Conservation (phyloP, 371 early-diverging fungal species). For the Saksenaea vasiformis region DNA sequence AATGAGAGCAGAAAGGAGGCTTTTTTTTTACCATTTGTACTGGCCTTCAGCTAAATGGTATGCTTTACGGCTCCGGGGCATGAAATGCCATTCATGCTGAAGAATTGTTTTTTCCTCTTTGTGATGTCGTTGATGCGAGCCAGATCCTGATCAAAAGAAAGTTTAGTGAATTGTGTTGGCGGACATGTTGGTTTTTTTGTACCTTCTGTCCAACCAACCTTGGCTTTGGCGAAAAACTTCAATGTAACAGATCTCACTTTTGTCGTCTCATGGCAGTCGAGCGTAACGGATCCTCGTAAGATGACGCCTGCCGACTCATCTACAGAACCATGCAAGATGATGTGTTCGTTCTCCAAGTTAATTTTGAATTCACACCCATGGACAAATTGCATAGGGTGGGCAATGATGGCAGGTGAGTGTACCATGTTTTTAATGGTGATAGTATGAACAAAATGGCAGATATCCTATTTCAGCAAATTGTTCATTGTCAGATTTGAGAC, state of each 20-base stretch:
- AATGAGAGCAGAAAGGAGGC: neutral
- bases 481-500: neutral
- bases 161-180: neutral
- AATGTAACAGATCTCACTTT: constrained; percentile 41
- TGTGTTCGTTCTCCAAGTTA: constrained; percentile 38
- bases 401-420: neutral
- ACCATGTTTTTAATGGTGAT: constrained; percentile 11
- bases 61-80: constrained; percentile 35
- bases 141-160: constrained; percentile 23
- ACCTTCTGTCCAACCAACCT: constrained; percentile 53
- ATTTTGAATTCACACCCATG: constrained; percentile 44
- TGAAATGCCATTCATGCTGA: constrained; percentile 49
- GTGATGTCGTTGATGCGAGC: constrained; percentile 48
- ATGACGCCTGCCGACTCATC: constrained; percentile 53
- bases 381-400: constrained; percentile 38
- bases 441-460: neutral
- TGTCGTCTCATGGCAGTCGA: constrained; percentile 43
- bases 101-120: constrained; percentile 45
- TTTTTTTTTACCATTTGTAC: constrained; percentile 42
- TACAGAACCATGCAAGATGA: constrained; percentile 44
- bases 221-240: constrained; percentile 46
- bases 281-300: constrained; percentile 40
- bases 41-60: constrained; percentile 41
- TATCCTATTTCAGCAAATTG: neutral
- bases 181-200: constrained; percentile 4